A percentile compares a stretch with the other conserved stretches of the same genome.
These are phyloP conservation scores for Leccinum rimulosum DNA, from an alignment of 768 basidiomycete species.

Conservation along the genomic window DNA sequence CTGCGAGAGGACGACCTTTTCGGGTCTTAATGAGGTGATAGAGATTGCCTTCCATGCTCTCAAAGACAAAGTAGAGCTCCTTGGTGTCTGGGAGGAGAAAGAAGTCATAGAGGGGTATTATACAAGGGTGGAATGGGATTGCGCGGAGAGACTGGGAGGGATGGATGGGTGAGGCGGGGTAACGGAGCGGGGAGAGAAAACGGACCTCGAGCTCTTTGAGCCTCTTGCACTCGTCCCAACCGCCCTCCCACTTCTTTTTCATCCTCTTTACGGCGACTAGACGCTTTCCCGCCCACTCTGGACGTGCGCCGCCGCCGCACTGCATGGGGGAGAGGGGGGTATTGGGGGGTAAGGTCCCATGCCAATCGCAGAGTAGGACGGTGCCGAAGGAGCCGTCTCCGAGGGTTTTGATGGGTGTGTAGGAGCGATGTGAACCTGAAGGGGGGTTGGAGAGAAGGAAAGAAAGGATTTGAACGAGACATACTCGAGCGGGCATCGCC, in stretches of 20 bases:
- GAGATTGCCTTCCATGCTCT: conserved; percentile 99
- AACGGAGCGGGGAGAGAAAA: conserved; percentile 18
- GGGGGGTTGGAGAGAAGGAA: not conserved
- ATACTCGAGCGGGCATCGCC: conserved; percentile 69
- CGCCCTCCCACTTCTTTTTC: conserved; percentile 97
- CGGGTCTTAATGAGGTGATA: conserved; percentile 99
- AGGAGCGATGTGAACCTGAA: conserved; percentile 80
- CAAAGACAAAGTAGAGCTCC: conserved; percentile 99
- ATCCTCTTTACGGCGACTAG: conserved; percentile 97
- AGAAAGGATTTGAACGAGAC: conserved; percentile 32
- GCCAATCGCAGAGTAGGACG: conserved; percentile 99
- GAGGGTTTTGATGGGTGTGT: conserved; percentile 93
- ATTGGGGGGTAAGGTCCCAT: conserved; percentile 89
- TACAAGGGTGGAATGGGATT: conserved; percentile 93
- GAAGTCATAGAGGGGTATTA: conserved; percentile 98
- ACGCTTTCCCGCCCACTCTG: conserved; percentile 92
- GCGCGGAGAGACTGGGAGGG: conserved; percentile 80
- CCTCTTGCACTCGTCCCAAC: conserved; percentile 95
- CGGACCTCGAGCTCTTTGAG: conserved; percentile 94
- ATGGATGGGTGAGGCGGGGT: conserved; percentile 14
- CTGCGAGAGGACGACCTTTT: conserved; percentile 92
- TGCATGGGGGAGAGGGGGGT: conserved; percentile 94
- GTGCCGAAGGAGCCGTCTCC: conserved; percentile 99
- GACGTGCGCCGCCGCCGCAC: conserved; percentile 85
- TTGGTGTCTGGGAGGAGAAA: conserved; percentile 95